Evolutionary conservation across 768 basidiomycete species (phyloP), one percentile per base, ranked within the genome.

Genomic region (Serendipita sp.): DNA sequence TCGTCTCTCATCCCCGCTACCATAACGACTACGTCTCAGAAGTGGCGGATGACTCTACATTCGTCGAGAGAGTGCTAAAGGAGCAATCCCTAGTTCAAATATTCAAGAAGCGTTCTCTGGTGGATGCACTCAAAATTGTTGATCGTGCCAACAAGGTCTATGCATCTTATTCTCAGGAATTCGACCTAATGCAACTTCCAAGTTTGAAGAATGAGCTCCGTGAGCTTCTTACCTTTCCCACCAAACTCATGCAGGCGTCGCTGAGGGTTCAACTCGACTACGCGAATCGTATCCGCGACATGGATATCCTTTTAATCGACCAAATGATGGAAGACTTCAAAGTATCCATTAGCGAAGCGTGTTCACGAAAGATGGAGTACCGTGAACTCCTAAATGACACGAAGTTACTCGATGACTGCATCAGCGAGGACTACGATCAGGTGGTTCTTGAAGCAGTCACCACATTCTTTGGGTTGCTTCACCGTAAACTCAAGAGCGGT

Each of bases 1-100:
- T 80, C 63, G 18, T 48, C 56, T 67, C 71, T 32, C 69, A 74
- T 66, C 69, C 72, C 18, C 70, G 73, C 30, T 72, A 74, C 45
- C 60, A 70, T 66, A 70, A 67, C 47, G 45, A 53, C 30, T 63
- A 38, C 48, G 47, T 51, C n/a, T 67, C 66, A 64, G 74, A 73
- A 63, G 75, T 73, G 8, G 73, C 83, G 3, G 86, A 86, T 68
- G 84, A 86, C 24, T 85, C 86, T 18, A 90, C 89, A 41, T 99
- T 98, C 73, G 87, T 97, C 38, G 96, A 97, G 73, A 84, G 92
- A 34, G 77, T 97, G 30, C 80, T 96, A 65, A 97, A 98, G 73
- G 95, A 98, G 74, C 95, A 98, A 70, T 87, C 87, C n/a, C 86
- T 98, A 70, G 89, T 94, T 74, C 82, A 87, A 67, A 92, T 90